phyloP scores from a whole-genome alignment of 2,329 filamentous ascomycete genomes.

The Calonectria pseudoturangicola region DNA sequence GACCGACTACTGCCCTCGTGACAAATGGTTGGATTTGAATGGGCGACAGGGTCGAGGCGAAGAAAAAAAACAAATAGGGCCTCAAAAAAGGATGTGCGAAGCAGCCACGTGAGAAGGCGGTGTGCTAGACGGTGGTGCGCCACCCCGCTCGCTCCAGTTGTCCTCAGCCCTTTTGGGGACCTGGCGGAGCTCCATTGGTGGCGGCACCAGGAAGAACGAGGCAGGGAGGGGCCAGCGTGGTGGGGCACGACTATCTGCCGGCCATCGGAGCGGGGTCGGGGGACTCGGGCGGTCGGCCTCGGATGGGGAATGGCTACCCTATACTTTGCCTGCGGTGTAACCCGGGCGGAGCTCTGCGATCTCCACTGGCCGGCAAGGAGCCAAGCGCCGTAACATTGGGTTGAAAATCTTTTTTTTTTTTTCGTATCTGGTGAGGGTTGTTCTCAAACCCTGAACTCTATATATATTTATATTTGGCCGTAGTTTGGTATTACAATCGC shows the following conservation, averaged over 20 bases:
- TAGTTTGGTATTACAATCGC: neutral
- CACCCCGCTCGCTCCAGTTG: slow-evolving; percentile 36
- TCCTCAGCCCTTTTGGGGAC: neutral
- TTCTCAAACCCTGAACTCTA: neutral
- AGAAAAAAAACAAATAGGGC: slow-evolving; percentile 2
- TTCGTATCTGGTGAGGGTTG: neutral
- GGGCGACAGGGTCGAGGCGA: neutral
- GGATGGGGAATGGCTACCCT: slow-evolving; percentile 21
- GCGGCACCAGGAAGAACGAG: slow-evolving; percentile 7
- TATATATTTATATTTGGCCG: neutral
- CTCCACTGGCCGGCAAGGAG: slow-evolving; percentile 9
- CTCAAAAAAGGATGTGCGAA: slow-evolving; percentile 18
- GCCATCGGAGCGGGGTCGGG: slow-evolving; percentile 50
- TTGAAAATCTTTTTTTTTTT: neutral
- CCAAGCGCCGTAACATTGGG: neutral
- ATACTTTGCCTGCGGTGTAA: slow-evolving; percentile 7
- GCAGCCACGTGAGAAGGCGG: slow-evolving; percentile 36
- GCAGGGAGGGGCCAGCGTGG: slow-evolving; percentile 5
- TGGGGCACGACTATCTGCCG: slow-evolving; percentile 41
- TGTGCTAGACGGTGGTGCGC: slow-evolving; percentile 28
- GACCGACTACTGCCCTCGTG: neutral
- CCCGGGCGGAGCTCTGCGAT: slow-evolving; percentile 30
- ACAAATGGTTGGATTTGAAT: slow-evolving; percentile 10
- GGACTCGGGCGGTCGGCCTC: slow-evolving; percentile 22
- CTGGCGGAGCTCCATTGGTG: slow-evolving; percentile 16